A percentile compares a stretch with the other conserved stretches of the same genome.
Evolutionary conservation across 441 rosid species (phyloP).

Genomic region (Biscutella auriculata): DNA sequence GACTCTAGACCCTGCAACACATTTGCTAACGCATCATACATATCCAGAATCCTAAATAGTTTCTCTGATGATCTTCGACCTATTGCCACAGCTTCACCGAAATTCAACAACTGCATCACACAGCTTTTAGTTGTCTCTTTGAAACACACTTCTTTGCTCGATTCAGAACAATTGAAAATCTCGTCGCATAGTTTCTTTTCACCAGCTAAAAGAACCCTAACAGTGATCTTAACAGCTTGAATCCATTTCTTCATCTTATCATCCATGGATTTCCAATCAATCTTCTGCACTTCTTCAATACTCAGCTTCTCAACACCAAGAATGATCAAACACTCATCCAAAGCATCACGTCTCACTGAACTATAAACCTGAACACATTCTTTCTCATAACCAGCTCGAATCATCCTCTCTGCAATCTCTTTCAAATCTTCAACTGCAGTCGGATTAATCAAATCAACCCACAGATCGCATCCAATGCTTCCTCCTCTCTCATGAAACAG

Average conservation of each 20-base stretch:
- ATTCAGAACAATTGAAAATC: constrained; percentile 46
- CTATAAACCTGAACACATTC: constrained; percentile 88
- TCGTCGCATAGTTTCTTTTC: constrained; percentile 80
- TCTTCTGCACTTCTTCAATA: constrained; percentile 89
- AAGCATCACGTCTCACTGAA: constrained; percentile 61
- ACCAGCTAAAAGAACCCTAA: constrained; percentile 61
- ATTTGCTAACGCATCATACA: constrained; percentile 69
- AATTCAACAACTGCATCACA: constrained; percentile 78
- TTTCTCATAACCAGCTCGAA: constrained; percentile 69
- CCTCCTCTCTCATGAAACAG: constrained; percentile 73
- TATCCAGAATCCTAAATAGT: constrained; percentile 80
- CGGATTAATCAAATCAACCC: constrained; percentile 64
- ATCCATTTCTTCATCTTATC: constrained; percentile 98
- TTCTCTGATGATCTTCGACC: constrained; percentile 79
- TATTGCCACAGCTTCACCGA: constrained; percentile 80
- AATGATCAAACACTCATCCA: constrained; percentile 71
- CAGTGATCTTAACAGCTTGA: constrained; percentile 68
- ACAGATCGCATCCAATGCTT: constrained; percentile 64
- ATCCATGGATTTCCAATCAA: constrained; percentile 81
- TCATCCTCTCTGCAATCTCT: constrained; percentile 84
- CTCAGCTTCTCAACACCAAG: constrained; percentile 85
- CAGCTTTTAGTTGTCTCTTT: constrained; percentile 75
- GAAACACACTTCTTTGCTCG: constrained; percentile 59
- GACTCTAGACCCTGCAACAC: constrained; percentile 40
- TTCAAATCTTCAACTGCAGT: constrained; percentile 53